phyloP scores from a whole-genome alignment of 2,329 filamentous ascomycete genomes.

The Aspergillus viridinutans region DNA sequence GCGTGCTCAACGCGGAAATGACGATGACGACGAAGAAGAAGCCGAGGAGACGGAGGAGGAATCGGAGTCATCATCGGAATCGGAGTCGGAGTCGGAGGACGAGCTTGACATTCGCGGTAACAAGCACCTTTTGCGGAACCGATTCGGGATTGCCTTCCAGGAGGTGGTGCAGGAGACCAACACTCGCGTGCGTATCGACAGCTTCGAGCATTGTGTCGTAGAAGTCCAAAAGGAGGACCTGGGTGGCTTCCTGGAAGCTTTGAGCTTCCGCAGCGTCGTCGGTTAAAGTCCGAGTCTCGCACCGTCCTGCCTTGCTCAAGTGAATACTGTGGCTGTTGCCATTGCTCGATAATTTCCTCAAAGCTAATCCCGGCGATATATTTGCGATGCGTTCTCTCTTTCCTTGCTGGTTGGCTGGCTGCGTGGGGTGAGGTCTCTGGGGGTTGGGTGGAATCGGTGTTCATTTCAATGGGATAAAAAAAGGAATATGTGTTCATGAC shows the following conservation, averaged over 20 bases:
- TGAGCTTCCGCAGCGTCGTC: slow-evolving; percentile 87
- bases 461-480: slow-evolving; percentile 7
- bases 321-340: neutral
- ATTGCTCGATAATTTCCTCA: neutral
- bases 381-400: slow-evolving; percentile 3
- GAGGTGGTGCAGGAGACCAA: slow-evolving; percentile 90
- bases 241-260: slow-evolving; percentile 78
- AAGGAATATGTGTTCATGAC: slow-evolving; percentile 18
- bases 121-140: slow-evolving; percentile 72
- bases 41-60: slow-evolving; percentile 56
- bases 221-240: slow-evolving; percentile 97
- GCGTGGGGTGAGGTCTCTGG: slow-evolving; percentile 8
- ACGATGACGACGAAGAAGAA: slow-evolving; percentile 59
- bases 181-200: slow-evolving; percentile 85
- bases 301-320: neutral
- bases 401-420: neutral
- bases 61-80: slow-evolving; percentile 31
- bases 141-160: slow-evolving; percentile 92
- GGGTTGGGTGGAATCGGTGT: slow-evolving; percentile 6
- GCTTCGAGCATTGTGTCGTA: slow-evolving; percentile 95
- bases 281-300: slow-evolving; percentile 35
- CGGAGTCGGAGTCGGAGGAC: slow-evolving; percentile 52
- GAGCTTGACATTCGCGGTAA: slow-evolving; percentile 52
- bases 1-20: slow-evolving; percentile 47
- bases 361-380: slow-evolving; percentile 4